Evolutionary conservation across 805 yeast species (phyloP), one percentile per base, ranked within the genome.

Genomic region (Naumovozyma castellii): DNA sequence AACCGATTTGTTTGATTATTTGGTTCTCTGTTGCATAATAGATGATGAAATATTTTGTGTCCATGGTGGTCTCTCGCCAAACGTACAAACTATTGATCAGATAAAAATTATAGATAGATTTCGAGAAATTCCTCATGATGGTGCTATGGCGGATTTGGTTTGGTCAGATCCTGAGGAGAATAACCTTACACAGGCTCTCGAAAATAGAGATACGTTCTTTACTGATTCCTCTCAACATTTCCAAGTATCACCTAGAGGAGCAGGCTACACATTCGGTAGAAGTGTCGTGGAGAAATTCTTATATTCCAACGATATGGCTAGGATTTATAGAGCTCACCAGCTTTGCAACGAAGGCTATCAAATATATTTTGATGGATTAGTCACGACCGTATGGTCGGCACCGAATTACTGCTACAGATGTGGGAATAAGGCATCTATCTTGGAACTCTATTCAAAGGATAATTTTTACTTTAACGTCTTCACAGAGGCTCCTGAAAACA

Each of bases 91-190:
- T 5, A 72, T 92, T 17, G 97, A 92, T 57, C 97, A 94, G 48
- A 85, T 92, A 38, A 71, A 83, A 46, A 78, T 92, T 13, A 80
- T 94, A 6, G 98, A 92, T 61, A 61, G 99, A 43, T 90, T 87
- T 57, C 76, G 80, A 48, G 99, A 92, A 59, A 86, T 94, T 10
- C 99, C 99, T 0, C 98, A 94, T 51, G 98, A 92, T 59, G 99
- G 99, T 0, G 95, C 97, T 13, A 92, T 92, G 97, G 98, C 98
- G 1, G 99, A 92, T 60, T 67, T 92, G 37, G 97, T 92, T 15
- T 92, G 99, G 99, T 80, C 92, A 17, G 99, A 92, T 56, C 99
- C 99, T 0, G 97, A 94, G 60, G 82, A 84, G 25, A 84, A 82
- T 41, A 69, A 68, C 38, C 62, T 61, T 3, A 40, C 43, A 10